phyloP scores from a whole-genome alignment of 192 early-diverging fungal genomes.

The Coemansia sp. region DNA sequence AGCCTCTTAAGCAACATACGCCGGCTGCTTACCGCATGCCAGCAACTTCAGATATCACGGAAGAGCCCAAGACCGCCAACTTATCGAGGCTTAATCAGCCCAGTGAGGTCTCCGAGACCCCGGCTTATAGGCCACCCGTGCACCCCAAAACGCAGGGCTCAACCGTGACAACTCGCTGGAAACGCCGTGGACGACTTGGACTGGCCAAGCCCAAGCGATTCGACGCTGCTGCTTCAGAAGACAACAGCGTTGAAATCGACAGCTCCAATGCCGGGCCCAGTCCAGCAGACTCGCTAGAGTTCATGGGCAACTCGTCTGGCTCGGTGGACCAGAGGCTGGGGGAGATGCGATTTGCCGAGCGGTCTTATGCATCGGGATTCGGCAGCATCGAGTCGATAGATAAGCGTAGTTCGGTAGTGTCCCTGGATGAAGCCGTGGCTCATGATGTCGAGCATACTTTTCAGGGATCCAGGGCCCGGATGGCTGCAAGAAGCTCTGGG shows the following conservation, averaged over 20 bases:
- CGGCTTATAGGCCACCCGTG: conserved; percentile 40
- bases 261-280: conserved; percentile 15
- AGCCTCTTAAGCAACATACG: conserved; percentile 6
- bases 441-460: conserved; percentile 37
- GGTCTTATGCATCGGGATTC: conserved; percentile 10
- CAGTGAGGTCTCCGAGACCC: too few relatives aligned
- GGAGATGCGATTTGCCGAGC: conserved; percentile 11
- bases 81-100: too few relatives aligned
- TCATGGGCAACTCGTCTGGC: conserved; percentile 16
- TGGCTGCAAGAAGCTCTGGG: too few relatives aligned
- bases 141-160: conserved; percentile 34
- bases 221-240: conserved; percentile 18
- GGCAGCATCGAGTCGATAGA: conserved; percentile 19
- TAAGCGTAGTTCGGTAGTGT: conserved; percentile 19
- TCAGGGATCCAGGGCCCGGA: conserved; percentile 16
- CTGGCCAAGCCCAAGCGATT: conserved; percentile 44
- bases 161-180: conserved; percentile 41
- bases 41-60: too few relatives aligned
- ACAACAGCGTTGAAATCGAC: conserved; percentile 12
- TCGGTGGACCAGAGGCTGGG: conserved; percentile 12
- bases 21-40: too few relatives aligned
- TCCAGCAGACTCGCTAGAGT: conserved; percentile 24
- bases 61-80: neutral
- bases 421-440: conserved; percentile 18
- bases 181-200: conserved; percentile 41